Evolutionary conservation across 164 flowering plant species (phyloP), one percentile per base, ranked within the genome.

Genomic region (Tetrastigma voinierianum): DNA sequence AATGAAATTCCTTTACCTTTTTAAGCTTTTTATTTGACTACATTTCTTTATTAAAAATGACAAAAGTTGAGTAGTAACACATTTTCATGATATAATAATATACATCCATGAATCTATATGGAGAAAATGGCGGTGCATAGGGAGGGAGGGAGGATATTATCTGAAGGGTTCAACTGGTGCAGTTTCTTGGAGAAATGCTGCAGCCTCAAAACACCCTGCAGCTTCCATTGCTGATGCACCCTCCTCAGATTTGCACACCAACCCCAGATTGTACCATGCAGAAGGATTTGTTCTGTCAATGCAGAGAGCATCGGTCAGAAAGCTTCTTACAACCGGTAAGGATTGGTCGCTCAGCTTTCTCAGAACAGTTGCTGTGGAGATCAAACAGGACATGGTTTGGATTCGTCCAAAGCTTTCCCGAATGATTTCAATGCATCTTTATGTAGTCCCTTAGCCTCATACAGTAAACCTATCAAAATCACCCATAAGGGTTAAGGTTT

Each of bases 221-320:
- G 91, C 89, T 68, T 91, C 97, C n/a, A 59, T 17, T 23, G 75
- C 73, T 45, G 87, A 75, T 63, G 71, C 78, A 54, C 78, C 77
- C 12, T n/a, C 66, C 49, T 92, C 88, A 14, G 68, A 77, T 64
- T 77, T 83, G 78, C 84, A 80, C 24, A 89, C 73, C 68, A 92
- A 70, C 44, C 97, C 98, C 9, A 92, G 90, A 79, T 86, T 80
- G 86, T 83, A 84, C 98, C 98, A 95, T 1, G 96, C 98, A 19
- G 75, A 56, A 51, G 72, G 74, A 70, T 92, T 90, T 18, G 83
- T 88, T 74, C 86, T 75, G 76, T 95, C 98, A 2, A 86, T 75
- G 24, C 86, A 70, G n/a, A 95, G 72, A 12, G 98, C 98, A 62
- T 89, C 91, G 0, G 76, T 78, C 24, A 95, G 76, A 69, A 82